Evolutionary conservation across 495 filamentous ascomycete species (phyloP).

Genomic region (Margaritispora aquatica): DNA sequence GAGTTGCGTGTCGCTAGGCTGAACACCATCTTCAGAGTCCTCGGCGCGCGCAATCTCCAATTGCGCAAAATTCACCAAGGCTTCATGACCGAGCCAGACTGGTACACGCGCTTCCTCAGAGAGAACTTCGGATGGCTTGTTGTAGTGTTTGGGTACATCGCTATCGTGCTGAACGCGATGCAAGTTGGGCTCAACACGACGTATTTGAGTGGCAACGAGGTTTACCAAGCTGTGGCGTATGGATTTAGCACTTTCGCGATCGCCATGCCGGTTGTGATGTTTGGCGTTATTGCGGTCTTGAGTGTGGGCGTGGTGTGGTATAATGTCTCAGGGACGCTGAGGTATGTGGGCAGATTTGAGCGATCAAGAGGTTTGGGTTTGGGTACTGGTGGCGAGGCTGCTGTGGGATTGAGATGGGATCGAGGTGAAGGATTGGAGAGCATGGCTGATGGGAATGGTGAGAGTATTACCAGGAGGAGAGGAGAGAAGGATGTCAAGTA

Average conservation of each 20-base stretch:
- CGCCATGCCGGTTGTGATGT: neutral
- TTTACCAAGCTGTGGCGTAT: conserved; percentile 19
- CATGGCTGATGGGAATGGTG: neutral
- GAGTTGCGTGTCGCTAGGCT: conserved; percentile 32
- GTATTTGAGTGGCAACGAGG: neutral
- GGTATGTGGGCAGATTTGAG: neutral
- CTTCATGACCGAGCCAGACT: conserved; percentile 18
- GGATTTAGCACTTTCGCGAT: conserved; percentile 25
- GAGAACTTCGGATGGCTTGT: conserved; percentile 29
- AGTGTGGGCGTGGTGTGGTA: neutral
- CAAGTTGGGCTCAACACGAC: conserved; percentile 28
- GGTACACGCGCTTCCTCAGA: conserved; percentile 24
- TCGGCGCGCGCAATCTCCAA: neutral
- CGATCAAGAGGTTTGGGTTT: neutral
- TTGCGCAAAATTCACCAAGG: conserved; percentile 2
- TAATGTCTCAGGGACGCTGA: neutral
- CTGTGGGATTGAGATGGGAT: too few relatives aligned
- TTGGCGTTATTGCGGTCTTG: neutral
- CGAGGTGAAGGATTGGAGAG: neutral
- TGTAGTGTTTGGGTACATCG: conserved; percentile 26
- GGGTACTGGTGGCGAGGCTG: too few relatives aligned
- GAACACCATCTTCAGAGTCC: conserved; percentile 25
- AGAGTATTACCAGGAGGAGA: neutral
- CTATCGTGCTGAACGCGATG: conserved; percentile 29
- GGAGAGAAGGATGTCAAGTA: neutral